These are phyloP conservation scores for Phaffia rhodozyma DNA, from an alignment of 1,284 basidiomycete genomes.

Conservation along the genomic window DNA sequence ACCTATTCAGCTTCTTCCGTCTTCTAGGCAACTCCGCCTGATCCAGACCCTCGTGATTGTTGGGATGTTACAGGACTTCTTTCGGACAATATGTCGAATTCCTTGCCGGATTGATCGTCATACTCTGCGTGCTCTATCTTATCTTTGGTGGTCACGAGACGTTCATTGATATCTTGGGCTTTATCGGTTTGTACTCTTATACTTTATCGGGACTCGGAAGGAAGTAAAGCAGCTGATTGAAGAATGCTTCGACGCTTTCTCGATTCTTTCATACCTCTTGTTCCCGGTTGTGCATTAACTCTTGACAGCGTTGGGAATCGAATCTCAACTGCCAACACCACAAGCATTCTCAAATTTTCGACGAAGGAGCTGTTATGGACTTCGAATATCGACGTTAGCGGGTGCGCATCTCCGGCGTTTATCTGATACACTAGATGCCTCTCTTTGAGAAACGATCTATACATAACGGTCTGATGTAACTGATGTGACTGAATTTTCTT, in stretches of 20 bases:
- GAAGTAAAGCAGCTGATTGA: too few relatives aligned
- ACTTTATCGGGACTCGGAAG: background rate
- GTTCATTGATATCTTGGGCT: constrained; percentile 60
- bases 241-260: background rate
- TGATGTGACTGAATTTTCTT: background rate
- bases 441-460: background rate
- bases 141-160: constrained; percentile 54
- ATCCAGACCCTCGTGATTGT: too few relatives aligned
- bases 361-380: constrained; percentile 66
- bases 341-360: constrained; percentile 43
- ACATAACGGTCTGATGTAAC: background rate
- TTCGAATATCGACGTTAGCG: constrained; percentile 63
- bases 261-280: constrained; percentile 65
- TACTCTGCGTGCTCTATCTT: constrained; percentile 33
- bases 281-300: constrained; percentile 39
- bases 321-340: constrained; percentile 21
- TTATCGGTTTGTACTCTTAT: constrained; percentile 46
- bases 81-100: constrained; percentile 71
- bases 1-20: background rate
- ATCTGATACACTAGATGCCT: background rate
- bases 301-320: constrained; percentile 20
- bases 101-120: constrained; percentile 52
- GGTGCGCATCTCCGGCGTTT: constrained; percentile 32
- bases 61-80: constrained; percentile 29
- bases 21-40: background rate